Base-by-base conservation (phyloP, 352 stramenopile species). In the Pythium vanterpoolii region DNA sequence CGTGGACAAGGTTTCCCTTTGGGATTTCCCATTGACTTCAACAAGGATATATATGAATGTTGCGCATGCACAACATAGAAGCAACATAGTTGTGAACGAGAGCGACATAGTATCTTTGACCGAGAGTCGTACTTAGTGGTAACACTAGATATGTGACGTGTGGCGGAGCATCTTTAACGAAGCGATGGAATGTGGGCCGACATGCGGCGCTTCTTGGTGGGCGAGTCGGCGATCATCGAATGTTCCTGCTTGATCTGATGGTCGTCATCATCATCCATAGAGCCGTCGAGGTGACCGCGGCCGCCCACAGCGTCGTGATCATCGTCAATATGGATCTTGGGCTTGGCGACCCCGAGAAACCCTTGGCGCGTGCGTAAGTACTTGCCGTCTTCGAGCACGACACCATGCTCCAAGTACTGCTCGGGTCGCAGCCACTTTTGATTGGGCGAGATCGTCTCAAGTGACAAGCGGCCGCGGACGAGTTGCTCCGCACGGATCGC, bases 321-420 rank as follows among this genome's bases (percentile, higher is more conserved):
- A 49, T 69, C 62, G 48, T 64, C 62, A 14, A 64, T 61, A 44
- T 50, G 49, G 49, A 69, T 64, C 42, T 69, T 69, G 39, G 77
- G 70, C 34, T 83, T 70, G 5, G 79, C 73, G 28, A 81, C 54
- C 31, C 76, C 64, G 8, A 73, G 34, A 43, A 88, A 88, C 6
- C 78, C 78, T 27, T 64, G 64, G 26, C 62, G 64, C n/a, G 63
- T 77, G 26, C 56, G 64, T 48, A 88, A 43, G 40, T 57, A 74
- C 13, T 64, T 49, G 28, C 57, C 54, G 11, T 58, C 47, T 39
- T 71, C 57, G 9, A 73, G 33, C 38, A 54, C 23, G 34, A 72
- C 53, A 6, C 66, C 71, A n/a, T 70, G 52, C 49, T 70, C 66
- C 31, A 74, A 34, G 33, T 61, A 61, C 24, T 74, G 31, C 23